Evolutionary conservation across 2,329 filamentous ascomycete species (phyloP).

Genomic region (Hymenotorrendiella dingleyae): DNA sequence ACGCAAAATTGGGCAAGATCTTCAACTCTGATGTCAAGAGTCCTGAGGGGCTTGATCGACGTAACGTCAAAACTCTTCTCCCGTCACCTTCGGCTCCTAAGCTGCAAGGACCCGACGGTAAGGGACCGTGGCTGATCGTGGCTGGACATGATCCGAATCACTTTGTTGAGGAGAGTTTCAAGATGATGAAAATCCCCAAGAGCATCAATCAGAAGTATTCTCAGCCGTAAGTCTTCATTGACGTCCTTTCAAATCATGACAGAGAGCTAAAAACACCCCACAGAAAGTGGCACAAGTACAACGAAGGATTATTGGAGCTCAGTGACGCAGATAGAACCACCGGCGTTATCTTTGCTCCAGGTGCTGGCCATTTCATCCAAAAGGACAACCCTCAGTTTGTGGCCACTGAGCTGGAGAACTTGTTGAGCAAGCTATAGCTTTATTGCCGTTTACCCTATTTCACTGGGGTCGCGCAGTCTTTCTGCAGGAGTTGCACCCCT

Average conservation of each 20-base stretch:
- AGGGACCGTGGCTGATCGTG: slow-evolving; percentile 5
- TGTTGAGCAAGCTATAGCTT: no score
- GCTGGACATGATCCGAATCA: slow-evolving; percentile 7
- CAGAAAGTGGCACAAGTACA: slow-evolving; percentile 4
- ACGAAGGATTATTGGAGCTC: not conserved
- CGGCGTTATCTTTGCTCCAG: not conserved
- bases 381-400: slow-evolving; percentile 2
- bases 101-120: not conserved
- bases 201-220: slow-evolving; percentile 1
- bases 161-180: slow-evolving; percentile 2
- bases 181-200: slow-evolving; percentile 4
- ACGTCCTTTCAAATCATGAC: not conserved
- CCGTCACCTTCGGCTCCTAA: not conserved
- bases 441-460: no score
- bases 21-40: not conserved
- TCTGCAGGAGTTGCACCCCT: no score
- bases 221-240: not conserved
- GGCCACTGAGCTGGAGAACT: not conserved
- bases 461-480: no score
- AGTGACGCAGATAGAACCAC: not conserved
- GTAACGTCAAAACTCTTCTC: not conserved
- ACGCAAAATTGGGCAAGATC: not conserved
- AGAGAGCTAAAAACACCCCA: not conserved
- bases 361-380: not conserved
- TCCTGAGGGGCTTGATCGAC: not conserved